A percentile compares a stretch with the other conserved stretches of the same genome.
These are phyloP conservation scores for Trichoderma parareesei DNA, from an alignment of 495 filamentous ascomycete species.

Conservation along the genomic window DNA sequence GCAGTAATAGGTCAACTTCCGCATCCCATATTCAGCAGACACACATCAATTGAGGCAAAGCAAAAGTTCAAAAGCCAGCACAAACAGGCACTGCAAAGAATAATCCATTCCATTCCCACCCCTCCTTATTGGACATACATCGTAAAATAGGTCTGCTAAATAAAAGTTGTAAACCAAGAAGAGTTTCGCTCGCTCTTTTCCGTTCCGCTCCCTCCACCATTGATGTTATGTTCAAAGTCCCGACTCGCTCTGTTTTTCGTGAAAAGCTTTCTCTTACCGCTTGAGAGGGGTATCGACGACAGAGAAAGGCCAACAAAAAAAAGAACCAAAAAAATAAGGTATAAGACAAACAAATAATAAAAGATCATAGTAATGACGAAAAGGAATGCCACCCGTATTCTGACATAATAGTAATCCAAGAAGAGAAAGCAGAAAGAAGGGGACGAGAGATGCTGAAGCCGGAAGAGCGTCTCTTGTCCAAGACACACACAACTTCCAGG, in stretches of 20 bases:
- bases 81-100: not conserved
- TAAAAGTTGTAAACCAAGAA: not conserved
- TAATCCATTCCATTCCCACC: not conserved
- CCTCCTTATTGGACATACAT: not conserved
- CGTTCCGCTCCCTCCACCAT: not conserved
- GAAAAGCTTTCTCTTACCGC: conserved; percentile 5
- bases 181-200: conserved; percentile 3
- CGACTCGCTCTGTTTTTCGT: not conserved
- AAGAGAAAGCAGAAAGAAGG: not conserved
- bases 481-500: not conserved
- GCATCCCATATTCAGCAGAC: not conserved
- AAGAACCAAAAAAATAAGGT: not conserved
- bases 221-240: not conserved
- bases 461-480: not conserved
- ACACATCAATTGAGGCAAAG: not conserved
- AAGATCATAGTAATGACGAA: not conserved
- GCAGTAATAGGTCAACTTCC: not conserved
- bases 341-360: conserved; percentile 1
- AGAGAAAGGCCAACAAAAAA: not conserved
- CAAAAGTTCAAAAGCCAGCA: not conserved
- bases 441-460: too few species aligned
- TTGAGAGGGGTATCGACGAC: conserved; percentile 10
- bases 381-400: not conserved
- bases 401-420: not conserved
- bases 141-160: not conserved